Percentiles rank a stretch among this genome's conserved stretches.
These are phyloP conservation scores for Podospora pseudocomata DNA, from an alignment of 495 filamentous ascomycete genomes.

Conservation along the genomic window DNA sequence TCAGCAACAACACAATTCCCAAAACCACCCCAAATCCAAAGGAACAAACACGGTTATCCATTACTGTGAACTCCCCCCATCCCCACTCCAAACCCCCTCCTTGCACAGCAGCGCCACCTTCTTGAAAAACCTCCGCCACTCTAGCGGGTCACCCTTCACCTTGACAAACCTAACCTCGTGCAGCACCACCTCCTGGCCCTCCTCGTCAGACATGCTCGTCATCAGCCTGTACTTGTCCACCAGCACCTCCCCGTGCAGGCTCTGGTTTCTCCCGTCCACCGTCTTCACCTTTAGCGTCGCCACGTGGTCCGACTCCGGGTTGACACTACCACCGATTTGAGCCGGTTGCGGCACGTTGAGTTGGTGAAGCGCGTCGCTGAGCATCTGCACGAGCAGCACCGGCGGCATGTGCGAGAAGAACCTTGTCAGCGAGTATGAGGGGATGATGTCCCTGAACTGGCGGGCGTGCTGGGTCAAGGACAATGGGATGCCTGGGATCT, in stretches of 20 bases:
- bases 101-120: constrained; percentile 78
- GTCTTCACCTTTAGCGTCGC: constrained; percentile 70
- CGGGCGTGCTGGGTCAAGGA: constrained; percentile 81
- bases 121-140: constrained; percentile 98
- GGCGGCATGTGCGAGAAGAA: constrained; percentile 84
- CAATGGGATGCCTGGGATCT: constrained; percentile 72
- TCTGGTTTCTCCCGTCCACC: constrained; percentile 73
- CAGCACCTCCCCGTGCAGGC: constrained; percentile 76
- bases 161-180: constrained; percentile 92
- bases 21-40: too few species aligned
- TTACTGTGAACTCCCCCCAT: neutral
- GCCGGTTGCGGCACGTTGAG: constrained; percentile 71
- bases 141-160: constrained; percentile 89
- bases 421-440: constrained; percentile 75
- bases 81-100: constrained; percentile 65
- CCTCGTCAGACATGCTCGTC: constrained; percentile 32
- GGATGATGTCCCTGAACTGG: constrained; percentile 81
- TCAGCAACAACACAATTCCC: too few species aligned
- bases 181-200: constrained; percentile 31
- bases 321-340: constrained; percentile 26
- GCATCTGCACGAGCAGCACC: constrained; percentile 70
- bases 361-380: constrained; percentile 76
- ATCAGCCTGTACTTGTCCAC: constrained; percentile 62
- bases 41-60: too few species aligned
- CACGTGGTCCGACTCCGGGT: constrained; percentile 43